Evolutionary conservation across 768 basidiomycete genomes (phyloP).

Genomic region (Amanita muscaria): DNA sequence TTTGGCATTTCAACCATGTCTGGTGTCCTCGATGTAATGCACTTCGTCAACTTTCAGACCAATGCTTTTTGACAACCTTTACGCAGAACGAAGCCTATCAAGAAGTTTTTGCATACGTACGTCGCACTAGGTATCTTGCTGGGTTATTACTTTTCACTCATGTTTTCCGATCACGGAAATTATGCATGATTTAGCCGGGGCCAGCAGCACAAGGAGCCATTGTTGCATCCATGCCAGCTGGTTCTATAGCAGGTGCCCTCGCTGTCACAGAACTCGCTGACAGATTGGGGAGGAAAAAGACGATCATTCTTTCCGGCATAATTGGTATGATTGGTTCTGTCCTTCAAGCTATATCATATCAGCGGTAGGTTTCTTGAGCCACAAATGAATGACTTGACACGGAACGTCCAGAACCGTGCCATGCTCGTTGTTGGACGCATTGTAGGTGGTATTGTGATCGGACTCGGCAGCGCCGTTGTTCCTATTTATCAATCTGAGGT

Average conservation of each 20-base stretch:
- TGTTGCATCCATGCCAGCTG: constrained; percentile 74
- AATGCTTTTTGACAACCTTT: neutral
- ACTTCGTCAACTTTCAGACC: neutral
- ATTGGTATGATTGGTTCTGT: constrained; percentile 69
- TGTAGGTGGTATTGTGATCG: constrained; percentile 60
- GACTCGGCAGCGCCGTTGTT: constrained; percentile 57
- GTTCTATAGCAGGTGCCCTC: constrained; percentile 59
- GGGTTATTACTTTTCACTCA: too few species aligned
- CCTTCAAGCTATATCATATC: constrained; percentile 63
- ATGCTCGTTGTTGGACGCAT: constrained; percentile 69
- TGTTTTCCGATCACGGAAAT: too few species aligned
- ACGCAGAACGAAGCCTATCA: constrained; percentile 31
- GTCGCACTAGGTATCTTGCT: too few species aligned
- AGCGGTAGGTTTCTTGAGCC: too few species aligned
- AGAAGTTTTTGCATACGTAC: constrained; percentile 29
- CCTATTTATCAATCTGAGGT: too few species aligned
- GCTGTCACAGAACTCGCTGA: constrained; percentile 58
- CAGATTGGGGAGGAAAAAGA: constrained; percentile 53
- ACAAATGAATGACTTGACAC: too few species aligned
- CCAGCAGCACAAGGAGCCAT: constrained; percentile 60
- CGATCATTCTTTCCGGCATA: constrained; percentile 55
- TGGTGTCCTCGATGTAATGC: constrained; percentile 48
- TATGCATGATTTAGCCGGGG: too few species aligned
- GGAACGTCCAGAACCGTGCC: constrained; percentile 52
- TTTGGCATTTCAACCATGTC: constrained; percentile 82